These are phyloP conservation scores for Drosera capensis DNA, from an alignment of 148 eudicot species.

Conservation along the genomic window DNA sequence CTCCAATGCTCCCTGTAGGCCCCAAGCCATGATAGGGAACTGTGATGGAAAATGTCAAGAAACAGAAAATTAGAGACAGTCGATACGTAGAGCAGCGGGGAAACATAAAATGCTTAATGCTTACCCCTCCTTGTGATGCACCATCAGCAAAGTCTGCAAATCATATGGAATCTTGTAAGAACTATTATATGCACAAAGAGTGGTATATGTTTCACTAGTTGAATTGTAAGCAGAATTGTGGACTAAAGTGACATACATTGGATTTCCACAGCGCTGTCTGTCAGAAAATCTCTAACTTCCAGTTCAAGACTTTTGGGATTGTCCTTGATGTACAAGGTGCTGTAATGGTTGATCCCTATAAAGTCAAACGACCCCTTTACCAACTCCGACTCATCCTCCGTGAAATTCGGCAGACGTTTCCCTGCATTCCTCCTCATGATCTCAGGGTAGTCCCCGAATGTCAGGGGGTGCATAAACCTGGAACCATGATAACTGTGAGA, in stretches of 20 bases:
- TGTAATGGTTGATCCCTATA: conserved; percentile 45
- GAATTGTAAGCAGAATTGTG: neutral
- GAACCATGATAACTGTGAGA: neutral
- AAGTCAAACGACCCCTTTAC: conserved; percentile 53
- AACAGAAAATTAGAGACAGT: neutral
- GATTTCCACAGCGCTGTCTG: conserved; percentile 23
- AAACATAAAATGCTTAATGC: no score
- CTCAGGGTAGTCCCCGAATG: conserved; percentile 45
- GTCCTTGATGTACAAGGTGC: conserved; percentile 13
- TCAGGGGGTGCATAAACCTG: conserved; percentile 45
- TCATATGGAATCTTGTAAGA: no score
- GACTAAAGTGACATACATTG: conserved; percentile 34
- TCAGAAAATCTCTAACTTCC: conserved; percentile 19
- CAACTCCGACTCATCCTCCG: conserved; percentile 20
- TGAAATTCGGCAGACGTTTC: conserved; percentile 29
- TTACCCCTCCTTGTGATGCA: neutral
- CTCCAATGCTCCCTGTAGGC: conserved; percentile 20
- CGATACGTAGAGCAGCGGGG: neutral
- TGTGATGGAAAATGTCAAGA: conserved; percentile 3
- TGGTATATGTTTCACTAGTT: neutral
- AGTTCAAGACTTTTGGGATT: conserved; percentile 11
- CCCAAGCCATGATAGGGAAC: conserved; percentile 20
- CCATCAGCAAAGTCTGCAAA: neutral
- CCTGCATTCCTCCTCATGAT: conserved; percentile 30
- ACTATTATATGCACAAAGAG: neutral